These are phyloP conservation scores for Poteriospumella lacustris DNA, from an alignment of 108 stramenopile species.

Conservation along the genomic window DNA sequence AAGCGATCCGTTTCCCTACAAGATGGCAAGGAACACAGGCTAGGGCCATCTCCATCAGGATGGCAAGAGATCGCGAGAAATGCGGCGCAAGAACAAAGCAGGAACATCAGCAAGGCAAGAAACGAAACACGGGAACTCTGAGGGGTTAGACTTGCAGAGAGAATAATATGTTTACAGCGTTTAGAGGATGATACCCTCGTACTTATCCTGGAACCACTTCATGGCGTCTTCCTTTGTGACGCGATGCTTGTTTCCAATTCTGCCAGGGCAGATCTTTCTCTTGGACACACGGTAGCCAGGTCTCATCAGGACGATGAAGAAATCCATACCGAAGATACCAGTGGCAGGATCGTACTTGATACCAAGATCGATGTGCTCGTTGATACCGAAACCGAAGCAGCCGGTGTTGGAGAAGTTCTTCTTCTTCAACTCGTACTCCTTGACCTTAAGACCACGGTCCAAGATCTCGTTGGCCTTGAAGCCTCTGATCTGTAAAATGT, in stretches of 20 bases:
- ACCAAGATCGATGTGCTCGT: slow-evolving; percentile 99
- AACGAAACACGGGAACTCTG: no score
- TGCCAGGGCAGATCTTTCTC: slow-evolving; percentile 76
- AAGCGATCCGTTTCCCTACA: no score
- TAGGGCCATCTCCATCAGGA: no score
- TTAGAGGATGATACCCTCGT: slow-evolving; percentile 78
- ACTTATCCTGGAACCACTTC: slow-evolving; percentile 98
- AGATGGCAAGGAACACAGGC: no score
- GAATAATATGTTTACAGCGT: no score
- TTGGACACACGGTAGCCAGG: slow-evolving; percentile 86
- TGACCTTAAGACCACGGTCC: slow-evolving; percentile 98
- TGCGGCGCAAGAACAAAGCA: no score
- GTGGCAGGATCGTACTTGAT: slow-evolving; percentile 99
- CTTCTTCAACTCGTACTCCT: slow-evolving; percentile 98
- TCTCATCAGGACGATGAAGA: slow-evolving; percentile 95
- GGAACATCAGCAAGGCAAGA: no score
- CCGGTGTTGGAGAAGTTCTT: slow-evolving; percentile 97
- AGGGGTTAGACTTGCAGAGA: no score
- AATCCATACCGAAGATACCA: slow-evolving; percentile 99
- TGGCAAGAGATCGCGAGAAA: no score
- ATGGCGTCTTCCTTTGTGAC: slow-evolving; percentile 94
- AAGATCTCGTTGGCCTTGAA: slow-evolving; percentile 97
- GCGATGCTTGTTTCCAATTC: slow-evolving; percentile 84
- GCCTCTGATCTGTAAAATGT: slow-evolving; percentile 64
- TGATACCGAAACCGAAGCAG: slow-evolving; percentile 99